Percentiles rank a stretch among this genome's conserved stretches.
These are phyloP conservation scores for Paracorniculantispora psalliotae DNA, from an alignment of 2,329 filamentous ascomycete genomes.

Conservation along the genomic window DNA sequence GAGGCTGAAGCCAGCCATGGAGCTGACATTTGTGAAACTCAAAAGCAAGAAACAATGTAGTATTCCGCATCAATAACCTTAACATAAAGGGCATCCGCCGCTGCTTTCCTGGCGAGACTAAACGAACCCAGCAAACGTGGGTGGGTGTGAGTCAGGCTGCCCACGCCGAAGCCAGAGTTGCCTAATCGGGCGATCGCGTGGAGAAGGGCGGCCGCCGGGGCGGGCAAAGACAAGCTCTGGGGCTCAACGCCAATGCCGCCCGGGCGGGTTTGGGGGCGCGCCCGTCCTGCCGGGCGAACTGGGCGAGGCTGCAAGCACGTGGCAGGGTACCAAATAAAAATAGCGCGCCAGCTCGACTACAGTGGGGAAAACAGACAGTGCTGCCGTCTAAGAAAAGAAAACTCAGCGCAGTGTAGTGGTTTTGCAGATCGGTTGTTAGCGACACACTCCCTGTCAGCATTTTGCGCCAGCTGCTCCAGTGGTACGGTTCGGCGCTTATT, in stretches of 20 bases:
- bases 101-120: neutral
- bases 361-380: too few species aligned
- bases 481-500: too few species aligned
- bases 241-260: neutral
- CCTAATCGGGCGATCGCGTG: constrained; percentile 1
- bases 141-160: neutral
- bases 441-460: too few species aligned
- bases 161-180: neutral
- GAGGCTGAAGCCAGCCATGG: neutral
- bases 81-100: neutral
- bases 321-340: too few species aligned
- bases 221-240: neutral
- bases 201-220: neutral
- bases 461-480: too few species aligned
- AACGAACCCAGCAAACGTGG: neutral
- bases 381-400: too few species aligned
- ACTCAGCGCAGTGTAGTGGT: too few species aligned
- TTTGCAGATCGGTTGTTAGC: too few species aligned
- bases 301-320: too few species aligned
- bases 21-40: neutral
- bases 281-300: too few species aligned
- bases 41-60: neutral
- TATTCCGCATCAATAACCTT: neutral
- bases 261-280: too few species aligned
- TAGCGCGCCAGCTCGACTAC: too few species aligned